A percentile compares a stretch with the other conserved stretches of the same genome.
Conservation (phyloP, 768 basidiomycete species). For the Boletellus emodensis region DNA sequence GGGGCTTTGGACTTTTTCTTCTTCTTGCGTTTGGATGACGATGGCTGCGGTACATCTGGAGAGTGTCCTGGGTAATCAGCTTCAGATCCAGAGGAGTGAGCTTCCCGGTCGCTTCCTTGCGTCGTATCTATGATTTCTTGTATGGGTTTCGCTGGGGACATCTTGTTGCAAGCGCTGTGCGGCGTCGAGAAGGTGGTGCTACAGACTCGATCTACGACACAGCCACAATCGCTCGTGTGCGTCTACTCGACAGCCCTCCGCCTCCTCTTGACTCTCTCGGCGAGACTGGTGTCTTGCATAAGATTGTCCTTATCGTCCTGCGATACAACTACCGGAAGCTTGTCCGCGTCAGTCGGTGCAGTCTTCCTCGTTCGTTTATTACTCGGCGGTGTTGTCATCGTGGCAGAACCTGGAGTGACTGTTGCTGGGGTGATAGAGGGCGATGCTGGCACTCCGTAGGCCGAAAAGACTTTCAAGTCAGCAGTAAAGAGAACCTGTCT, state of each 20-base stretch:
- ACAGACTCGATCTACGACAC: slow-evolving; percentile 7
- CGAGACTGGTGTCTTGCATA: slow-evolving; percentile 25
- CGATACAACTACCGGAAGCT: slow-evolving; percentile 7
- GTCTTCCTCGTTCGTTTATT: slow-evolving; percentile 31
- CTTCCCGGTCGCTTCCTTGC: slow-evolving; percentile 34
- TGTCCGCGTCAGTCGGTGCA: background rate
- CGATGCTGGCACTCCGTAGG: slow-evolving; percentile 45
- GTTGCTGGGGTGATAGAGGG: slow-evolving; percentile 4
- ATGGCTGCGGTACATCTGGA: slow-evolving; percentile 24
- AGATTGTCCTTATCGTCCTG: background rate
- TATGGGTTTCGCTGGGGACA: slow-evolving; percentile 38
- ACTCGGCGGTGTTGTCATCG: slow-evolving; percentile 32
- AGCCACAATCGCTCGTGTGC: slow-evolving; percentile 9
- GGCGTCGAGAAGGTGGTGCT: background rate
- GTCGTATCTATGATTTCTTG: slow-evolving; percentile 41
- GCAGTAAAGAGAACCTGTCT: slow-evolving; percentile 69
- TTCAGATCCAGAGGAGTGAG: slow-evolving; percentile 28
- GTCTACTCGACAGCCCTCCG: slow-evolving; percentile 18
- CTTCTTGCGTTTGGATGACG: slow-evolving; percentile 65
- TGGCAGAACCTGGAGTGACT: slow-evolving; percentile 19
- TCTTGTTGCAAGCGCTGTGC: slow-evolving; percentile 5
- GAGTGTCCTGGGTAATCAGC: slow-evolving; percentile 22
- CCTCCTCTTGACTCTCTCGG: slow-evolving; percentile 43
- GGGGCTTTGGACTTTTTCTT: slow-evolving; percentile 81
- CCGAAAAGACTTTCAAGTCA: slow-evolving; percentile 64